A percentile compares a stretch with the other conserved stretches of the same genome.
Conservation (phyloP, 331 rosid species). For the Rhamnella rubrinervis region DNA sequence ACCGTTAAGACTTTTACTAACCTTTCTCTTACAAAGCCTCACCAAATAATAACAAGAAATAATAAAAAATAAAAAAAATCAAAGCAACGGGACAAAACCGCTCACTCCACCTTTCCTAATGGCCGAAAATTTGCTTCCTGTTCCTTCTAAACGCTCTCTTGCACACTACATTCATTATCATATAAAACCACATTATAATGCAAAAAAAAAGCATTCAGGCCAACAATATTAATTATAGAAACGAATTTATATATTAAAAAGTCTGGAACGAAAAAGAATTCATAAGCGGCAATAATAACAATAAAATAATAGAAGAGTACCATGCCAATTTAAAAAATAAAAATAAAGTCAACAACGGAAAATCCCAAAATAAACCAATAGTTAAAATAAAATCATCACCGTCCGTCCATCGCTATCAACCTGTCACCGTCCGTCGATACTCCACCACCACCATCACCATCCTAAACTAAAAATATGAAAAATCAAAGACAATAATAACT, state of each 20-base stretch:
- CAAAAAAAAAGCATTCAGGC: too few species aligned
- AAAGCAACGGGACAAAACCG: background rate
- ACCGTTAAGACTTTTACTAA: slow-evolving; percentile 5
- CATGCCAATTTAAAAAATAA: background rate
- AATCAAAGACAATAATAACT: slow-evolving; percentile 2
- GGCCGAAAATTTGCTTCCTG: too few species aligned
- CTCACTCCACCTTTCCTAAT: too few species aligned
- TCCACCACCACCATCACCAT: background rate
- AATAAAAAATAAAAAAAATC: background rate
- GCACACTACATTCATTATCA: too few species aligned
- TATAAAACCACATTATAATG: too few species aligned
- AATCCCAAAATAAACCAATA: background rate
- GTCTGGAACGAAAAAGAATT: background rate
- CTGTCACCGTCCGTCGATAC: background rate
- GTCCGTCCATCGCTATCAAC: background rate
- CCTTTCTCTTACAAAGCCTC: too few species aligned
- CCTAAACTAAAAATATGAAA: slow-evolving; percentile 6
- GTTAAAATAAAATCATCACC: background rate
- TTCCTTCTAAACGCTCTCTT: too few species aligned
- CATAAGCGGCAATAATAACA: background rate
- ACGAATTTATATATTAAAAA: too few species aligned
- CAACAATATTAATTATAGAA: too few species aligned
- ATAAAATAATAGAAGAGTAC: too few species aligned
- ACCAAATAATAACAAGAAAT: background rate
- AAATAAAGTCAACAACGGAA: background rate